Evolutionary conservation across 2,329 filamentous ascomycete genomes (phyloP).

Genomic region (Cadophora luteo-olivacea): DNA sequence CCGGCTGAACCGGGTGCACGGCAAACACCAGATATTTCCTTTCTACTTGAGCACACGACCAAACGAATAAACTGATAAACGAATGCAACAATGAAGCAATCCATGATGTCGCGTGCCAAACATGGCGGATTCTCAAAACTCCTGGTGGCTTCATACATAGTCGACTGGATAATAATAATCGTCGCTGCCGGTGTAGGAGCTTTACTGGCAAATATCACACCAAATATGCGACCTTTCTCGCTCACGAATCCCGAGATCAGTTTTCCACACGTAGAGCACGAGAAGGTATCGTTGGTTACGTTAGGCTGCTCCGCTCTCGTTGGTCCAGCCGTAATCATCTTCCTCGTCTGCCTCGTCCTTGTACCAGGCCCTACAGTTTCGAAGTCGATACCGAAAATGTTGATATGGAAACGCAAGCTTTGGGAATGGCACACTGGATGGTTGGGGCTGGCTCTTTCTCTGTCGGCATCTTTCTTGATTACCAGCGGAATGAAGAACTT

Average conservation of each 20-base stretch:
- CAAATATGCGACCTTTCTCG: constrained; percentile 74
- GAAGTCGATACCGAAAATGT: constrained; percentile 63
- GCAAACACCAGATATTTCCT: background rate
- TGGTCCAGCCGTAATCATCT: constrained; percentile 71
- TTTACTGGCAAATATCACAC: constrained; percentile 63
- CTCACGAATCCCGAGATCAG: constrained; percentile 77
- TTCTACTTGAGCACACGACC: background rate
- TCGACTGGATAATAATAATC: constrained; percentile 77
- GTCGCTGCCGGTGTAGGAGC: constrained; percentile 64
- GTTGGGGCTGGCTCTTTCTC: constrained; percentile 78
- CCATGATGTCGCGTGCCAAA: constrained; percentile 28
- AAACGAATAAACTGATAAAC: background rate
- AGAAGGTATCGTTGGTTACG: constrained; percentile 73
- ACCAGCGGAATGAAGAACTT: constrained; percentile 85
- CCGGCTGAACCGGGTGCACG: background rate
- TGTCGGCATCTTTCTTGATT: constrained; percentile 77
- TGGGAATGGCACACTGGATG: constrained; percentile 91
- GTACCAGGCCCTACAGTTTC: constrained; percentile 76
- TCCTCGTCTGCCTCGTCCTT: constrained; percentile 70
- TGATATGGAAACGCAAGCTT: constrained; percentile 81
- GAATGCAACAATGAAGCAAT: constrained; percentile 25
- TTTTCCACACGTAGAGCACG: constrained; percentile 72
- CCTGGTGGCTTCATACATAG: constrained; percentile 68
- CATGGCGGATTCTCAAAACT: constrained; percentile 35
- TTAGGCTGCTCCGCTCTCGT: constrained; percentile 69